Evolutionary conservation across 768 basidiomycete genomes (phyloP).

Genomic region (Psilocybe tampanensis): DNA sequence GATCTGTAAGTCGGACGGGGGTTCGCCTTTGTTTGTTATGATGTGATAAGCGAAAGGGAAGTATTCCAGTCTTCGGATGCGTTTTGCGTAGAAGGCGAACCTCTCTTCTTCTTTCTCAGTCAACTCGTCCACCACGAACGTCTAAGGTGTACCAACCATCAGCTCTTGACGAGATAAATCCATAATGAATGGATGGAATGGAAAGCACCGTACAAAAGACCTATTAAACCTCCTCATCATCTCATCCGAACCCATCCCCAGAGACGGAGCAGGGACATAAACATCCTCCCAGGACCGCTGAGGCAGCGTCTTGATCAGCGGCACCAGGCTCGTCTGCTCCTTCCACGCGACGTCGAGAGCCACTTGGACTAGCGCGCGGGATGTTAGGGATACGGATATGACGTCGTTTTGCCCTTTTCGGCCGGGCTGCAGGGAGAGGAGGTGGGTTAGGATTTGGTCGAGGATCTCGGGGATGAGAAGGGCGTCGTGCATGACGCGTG

Average conservation of each 20-base stretch:
- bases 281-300: not conserved
- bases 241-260: too few relatives aligned
- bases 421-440: not conserved
- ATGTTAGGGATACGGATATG: constrained; percentile 14
- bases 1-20: constrained; percentile 1
- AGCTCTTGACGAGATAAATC: not conserved
- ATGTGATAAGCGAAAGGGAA: constrained; percentile 6
- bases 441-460: constrained; percentile 11
- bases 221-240: not conserved
- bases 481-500: constrained; percentile 14
- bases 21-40: not conserved
- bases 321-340: constrained; percentile 15
- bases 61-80: constrained; percentile 12
- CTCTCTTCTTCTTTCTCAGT: constrained; percentile 1
- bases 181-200: not conserved
- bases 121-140: not conserved
- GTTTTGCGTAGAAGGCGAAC: constrained; percentile 9
- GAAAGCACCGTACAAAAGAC: not conserved
- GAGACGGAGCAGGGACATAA: too few relatives aligned
- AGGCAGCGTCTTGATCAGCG: constrained; percentile 16
- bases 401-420: not conserved
- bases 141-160: not conserved
- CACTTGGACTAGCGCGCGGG: constrained; percentile 10
- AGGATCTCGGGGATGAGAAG: constrained; percentile 17
- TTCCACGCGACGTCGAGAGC: constrained; percentile 20